phyloP scores from a whole-genome alignment of 2,329 filamentous ascomycete genomes.

The Dissoconium aciculare region DNA sequence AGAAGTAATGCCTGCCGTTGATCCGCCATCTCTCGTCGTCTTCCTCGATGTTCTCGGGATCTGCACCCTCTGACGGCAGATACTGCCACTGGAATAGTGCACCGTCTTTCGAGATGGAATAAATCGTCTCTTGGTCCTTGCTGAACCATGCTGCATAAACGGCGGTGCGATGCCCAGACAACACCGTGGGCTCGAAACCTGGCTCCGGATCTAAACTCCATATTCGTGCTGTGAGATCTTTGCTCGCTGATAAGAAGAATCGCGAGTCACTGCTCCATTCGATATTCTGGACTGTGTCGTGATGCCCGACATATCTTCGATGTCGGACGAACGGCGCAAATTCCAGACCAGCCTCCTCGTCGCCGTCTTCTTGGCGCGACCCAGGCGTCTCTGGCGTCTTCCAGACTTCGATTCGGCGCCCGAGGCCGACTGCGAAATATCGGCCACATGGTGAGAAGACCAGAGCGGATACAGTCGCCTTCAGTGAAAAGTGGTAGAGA shows the following conservation, averaged over 20 bases:
- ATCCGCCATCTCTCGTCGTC: slow-evolving; percentile 78
- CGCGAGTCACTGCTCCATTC: slow-evolving; percentile 94
- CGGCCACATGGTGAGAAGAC: slow-evolving; percentile 82
- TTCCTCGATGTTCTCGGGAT: slow-evolving; percentile 39
- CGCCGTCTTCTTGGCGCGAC: slow-evolving; percentile 23
- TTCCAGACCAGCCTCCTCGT: slow-evolving; percentile 67
- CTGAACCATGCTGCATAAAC: slow-evolving; percentile 97
- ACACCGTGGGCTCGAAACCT: slow-evolving; percentile 73
- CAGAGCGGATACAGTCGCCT: slow-evolving; percentile 63
- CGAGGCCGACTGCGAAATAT: slow-evolving; percentile 79
- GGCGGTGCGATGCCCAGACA: slow-evolving; percentile 79
- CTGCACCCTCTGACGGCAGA: slow-evolving; percentile 39
- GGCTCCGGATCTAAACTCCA: slow-evolving; percentile 85
- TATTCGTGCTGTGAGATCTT: slow-evolving; percentile 82
- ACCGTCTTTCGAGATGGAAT: slow-evolving; percentile 94
- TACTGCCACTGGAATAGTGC: slow-evolving; percentile 92
- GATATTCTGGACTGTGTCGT: slow-evolving; percentile 70
- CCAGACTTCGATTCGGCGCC: slow-evolving; percentile 86
- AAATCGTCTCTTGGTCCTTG: slow-evolving; percentile 84
- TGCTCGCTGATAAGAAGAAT: slow-evolving; percentile 85
- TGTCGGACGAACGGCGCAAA: slow-evolving; percentile 91
- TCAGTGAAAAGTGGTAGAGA: slow-evolving; percentile 94
- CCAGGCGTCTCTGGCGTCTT: slow-evolving; percentile 75
- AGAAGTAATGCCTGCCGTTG: slow-evolving; percentile 80
- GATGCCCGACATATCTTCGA: slow-evolving; percentile 73